Evolutionary conservation across 805 yeast genomes (phyloP), one percentile per base, ranked within the genome.

Genomic region (Candida takata): DNA sequence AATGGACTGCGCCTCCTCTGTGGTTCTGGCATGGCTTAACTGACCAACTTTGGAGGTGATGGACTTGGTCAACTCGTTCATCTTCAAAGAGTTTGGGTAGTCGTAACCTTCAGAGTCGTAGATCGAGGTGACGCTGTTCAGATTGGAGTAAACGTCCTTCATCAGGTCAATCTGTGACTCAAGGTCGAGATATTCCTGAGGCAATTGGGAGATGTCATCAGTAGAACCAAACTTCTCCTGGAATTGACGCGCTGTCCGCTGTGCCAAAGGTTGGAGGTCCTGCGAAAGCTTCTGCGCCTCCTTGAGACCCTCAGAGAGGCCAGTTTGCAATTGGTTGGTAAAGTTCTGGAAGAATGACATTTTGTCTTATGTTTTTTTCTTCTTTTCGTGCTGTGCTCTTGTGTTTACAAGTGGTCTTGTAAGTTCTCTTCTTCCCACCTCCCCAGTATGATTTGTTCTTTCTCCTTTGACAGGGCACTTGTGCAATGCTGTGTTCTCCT

Each of bases 1-100:
- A 11, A 84, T 82, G 11, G 82, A 74, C 62, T 84, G 92, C 5
- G 88, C 90, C 55, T 84, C 95, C n/a, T 77, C 71, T 2, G 90
- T 84, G 17, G 82, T 70, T 32, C 80, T 70, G 11, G 87, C 95
- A 53, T 70, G 73, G 13, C 87, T 72, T 41, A 84, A 66, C 42
- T 76, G 82, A 40, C 72, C 67, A 32, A 84, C 79, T 48, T 84
- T 74, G 36, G 69, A 66, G 34, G 79, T 67, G 41, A 84, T 69
- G 45, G 70, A 71, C 60, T 77, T 77, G 35, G 86, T 78, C 40
- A 83, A 70, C 43, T 81, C 88, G 33, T 70, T 68, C 44, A 84
- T 73, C 49, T 70, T 77, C 23, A 60, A 65, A 49, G 79, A 79
- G 37, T 77, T 73, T 8, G 95, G 95, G 57, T 84, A 84, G 60